These are phyloP conservation scores for Exidia glandulosa DNA, from an alignment of 768 basidiomycete species.

Conservation along the genomic window DNA sequence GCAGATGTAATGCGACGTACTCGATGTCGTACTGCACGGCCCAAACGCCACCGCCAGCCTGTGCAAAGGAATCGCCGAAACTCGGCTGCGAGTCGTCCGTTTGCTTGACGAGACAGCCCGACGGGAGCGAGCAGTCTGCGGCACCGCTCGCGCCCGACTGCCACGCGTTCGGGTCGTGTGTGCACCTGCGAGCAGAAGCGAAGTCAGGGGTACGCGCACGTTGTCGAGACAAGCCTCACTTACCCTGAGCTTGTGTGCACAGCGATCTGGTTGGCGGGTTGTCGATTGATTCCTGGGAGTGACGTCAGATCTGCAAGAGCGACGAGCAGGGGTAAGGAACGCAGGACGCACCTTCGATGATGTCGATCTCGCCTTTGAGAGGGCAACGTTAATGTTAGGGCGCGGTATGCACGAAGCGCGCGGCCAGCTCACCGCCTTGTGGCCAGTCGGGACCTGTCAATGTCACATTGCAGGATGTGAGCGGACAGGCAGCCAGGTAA, in stretches of 20 bases:
- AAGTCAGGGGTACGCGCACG: neutral
- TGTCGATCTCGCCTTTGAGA: neutral
- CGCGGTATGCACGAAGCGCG: neutral
- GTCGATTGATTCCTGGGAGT: neutral
- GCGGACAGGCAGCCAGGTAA: neutral
- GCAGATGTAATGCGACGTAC: neutral
- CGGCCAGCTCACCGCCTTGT: neutral
- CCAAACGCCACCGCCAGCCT: slow-evolving; percentile 53
- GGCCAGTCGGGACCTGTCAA: neutral
- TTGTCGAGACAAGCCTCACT: neutral
- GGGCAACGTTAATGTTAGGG: neutral
- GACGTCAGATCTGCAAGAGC: neutral
- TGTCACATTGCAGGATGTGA: neutral
- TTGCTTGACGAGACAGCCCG: slow-evolving; percentile 37
- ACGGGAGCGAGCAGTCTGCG: slow-evolving; percentile 21
- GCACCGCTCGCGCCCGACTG: slow-evolving; percentile 6
- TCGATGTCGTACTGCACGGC: slow-evolving; percentile 55
- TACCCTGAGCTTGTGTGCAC: neutral
- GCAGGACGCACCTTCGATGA: neutral
- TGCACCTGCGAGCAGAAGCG: slow-evolving; percentile 3
- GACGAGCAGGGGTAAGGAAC: neutral
- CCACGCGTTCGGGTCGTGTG: slow-evolving; percentile 5
- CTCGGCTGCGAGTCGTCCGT: slow-evolving; percentile 27
- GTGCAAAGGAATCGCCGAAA: slow-evolving; percentile 37
- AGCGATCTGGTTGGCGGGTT: neutral